A percentile compares a stretch with the other conserved stretches of the same genome.
Conservation (phyloP, 495 filamentous ascomycete species). For the Penicillium parvum region DNA sequence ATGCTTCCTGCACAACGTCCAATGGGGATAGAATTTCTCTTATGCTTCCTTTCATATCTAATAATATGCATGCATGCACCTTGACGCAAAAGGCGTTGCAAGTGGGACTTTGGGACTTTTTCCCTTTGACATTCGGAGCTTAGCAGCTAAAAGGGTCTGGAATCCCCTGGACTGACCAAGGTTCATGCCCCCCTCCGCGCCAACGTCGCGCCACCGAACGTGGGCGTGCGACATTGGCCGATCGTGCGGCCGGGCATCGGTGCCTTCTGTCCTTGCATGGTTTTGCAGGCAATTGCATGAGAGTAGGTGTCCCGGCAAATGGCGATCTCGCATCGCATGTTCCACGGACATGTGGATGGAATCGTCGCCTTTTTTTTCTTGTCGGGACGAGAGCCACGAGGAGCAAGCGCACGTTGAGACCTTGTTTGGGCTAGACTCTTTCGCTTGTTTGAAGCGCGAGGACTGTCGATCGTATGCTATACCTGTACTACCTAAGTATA, state of each 20-base stretch:
- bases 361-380: no score
- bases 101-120: not conserved
- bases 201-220: conserved; percentile 7
- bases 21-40: not conserved
- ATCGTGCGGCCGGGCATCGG: not conserved
- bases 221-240: conserved; percentile 5
- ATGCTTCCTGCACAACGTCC: not conserved
- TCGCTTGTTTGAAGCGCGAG: no score
- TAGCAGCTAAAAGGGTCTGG: no score
- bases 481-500: no score
- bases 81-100: not conserved
- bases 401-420: no score
- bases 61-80: not conserved
- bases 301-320: not conserved
- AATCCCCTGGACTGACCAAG: not conserved
- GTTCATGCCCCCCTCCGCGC: not conserved
- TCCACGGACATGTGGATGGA: not conserved
- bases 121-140: not conserved
- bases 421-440: no score
- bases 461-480: no score
- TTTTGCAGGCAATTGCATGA: conserved; percentile 1
- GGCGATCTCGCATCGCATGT: not conserved
- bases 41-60: not conserved
- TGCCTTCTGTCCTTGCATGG: conserved; percentile 1
- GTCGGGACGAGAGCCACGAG: no score